Conservation (phyloP, 768 basidiomycete genomes). For the Lactarius psammicola region DNA sequence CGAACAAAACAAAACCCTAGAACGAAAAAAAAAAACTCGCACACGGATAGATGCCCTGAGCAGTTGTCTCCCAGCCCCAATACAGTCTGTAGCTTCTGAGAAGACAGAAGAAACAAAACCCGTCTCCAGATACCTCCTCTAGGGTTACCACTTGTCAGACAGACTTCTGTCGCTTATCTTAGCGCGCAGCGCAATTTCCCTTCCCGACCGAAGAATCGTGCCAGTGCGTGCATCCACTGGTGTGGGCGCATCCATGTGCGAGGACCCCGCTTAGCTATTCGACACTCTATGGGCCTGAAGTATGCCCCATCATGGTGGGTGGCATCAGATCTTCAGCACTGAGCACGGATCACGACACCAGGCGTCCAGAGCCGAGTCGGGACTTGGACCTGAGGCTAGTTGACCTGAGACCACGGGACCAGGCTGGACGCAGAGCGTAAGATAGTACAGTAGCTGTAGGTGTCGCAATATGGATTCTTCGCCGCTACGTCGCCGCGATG, state of each 20-base stretch:
- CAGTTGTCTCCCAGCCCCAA: not conserved
- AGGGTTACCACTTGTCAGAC: not conserved
- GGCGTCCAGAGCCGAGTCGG: not conserved
- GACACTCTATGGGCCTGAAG: not conserved
- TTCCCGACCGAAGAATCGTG: not conserved
- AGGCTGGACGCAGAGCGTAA: not conserved
- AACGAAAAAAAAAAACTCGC: not conserved
- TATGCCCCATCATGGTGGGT: not conserved
- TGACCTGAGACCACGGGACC: not conserved
- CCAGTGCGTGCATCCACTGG: not conserved
- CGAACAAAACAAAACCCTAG: not conserved
- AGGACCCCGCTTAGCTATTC: not conserved
- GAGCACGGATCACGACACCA: not conserved
- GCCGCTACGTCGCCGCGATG: not conserved
- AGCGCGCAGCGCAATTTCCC: not conserved
- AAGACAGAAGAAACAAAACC: not conserved
- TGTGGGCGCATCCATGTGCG: not conserved
- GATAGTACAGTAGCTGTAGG: not conserved
- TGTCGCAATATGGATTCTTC: not conserved
- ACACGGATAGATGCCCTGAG: not conserved
- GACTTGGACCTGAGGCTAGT: not conserved
- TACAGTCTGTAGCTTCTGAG: not conserved
- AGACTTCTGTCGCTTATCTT: constrained; percentile 2
- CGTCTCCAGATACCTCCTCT: not conserved
- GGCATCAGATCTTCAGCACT: not conserved